phyloP scores from a whole-genome alignment of 139 green algal species.

The Tetratostichococcus sp. region DNA sequence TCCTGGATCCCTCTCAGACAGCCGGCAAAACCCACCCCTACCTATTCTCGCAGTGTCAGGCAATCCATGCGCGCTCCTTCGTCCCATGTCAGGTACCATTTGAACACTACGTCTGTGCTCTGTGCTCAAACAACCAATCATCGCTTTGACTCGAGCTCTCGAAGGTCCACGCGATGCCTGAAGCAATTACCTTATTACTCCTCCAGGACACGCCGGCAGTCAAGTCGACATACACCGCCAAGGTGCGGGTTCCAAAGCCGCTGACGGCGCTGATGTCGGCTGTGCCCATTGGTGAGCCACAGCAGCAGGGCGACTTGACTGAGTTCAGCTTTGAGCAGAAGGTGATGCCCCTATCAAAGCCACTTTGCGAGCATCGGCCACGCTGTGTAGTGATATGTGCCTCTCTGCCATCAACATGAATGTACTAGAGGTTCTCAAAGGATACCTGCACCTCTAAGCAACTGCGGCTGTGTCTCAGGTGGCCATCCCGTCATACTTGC shows the following conservation, averaged over 20 bases:
- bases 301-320: neutral
- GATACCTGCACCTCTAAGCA: no score
- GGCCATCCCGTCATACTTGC: constrained; percentile 86
- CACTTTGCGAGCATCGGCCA: no score
- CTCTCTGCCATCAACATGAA: no score
- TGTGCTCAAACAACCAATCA: no score
- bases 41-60: constrained; percentile 92
- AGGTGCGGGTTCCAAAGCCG: constrained; percentile 58
- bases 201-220: constrained; percentile 72
- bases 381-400: no score
- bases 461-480: constrained; percentile 20
- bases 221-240: constrained; percentile 76
- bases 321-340: neutral
- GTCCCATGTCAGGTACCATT: constrained; percentile 77
- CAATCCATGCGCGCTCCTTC: constrained; percentile 87
- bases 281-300: constrained; percentile 35
- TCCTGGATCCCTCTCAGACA: constrained; percentile 72
- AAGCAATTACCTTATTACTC: no score
- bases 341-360: neutral
- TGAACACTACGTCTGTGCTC: no score
- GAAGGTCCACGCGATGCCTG: no score
- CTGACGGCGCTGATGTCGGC: constrained; percentile 82
- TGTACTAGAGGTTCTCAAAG: no score
- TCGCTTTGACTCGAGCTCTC: no score
- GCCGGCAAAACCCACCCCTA: constrained; percentile 78